A percentile compares a stretch with the other conserved stretches of the same genome.
phyloP scores from a whole-genome alignment of 1,284 basidiomycete species.

The Naganishia liquefaciens region DNA sequence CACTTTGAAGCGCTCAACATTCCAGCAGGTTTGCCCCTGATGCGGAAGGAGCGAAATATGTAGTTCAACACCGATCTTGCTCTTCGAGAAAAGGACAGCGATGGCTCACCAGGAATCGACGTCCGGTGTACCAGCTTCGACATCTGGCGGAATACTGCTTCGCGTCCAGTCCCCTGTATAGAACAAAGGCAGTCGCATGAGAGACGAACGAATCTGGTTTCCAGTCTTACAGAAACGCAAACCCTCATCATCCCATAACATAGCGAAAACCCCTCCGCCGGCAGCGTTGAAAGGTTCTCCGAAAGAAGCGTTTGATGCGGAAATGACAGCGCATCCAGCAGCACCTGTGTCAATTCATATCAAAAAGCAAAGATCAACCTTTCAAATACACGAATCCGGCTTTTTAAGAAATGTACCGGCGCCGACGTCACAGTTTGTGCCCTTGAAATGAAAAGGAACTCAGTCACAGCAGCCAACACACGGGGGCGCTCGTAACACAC shows the following conservation, averaged over 20 bases:
- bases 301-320: constrained; percentile 61
- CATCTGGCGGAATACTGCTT: constrained; percentile 65
- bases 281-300: constrained; percentile 68
- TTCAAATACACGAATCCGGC: not conserved
- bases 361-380: no score
- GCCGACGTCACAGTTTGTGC: not conserved
- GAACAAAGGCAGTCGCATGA: not conserved
- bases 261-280: constrained; percentile 73
- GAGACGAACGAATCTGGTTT: not conserved
- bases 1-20: constrained; percentile 66
- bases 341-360: constrained; percentile 57
- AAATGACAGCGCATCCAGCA: constrained; percentile 67
- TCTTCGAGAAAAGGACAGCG: not conserved
- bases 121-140: constrained; percentile 15
- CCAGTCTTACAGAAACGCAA: constrained; percentile 66
- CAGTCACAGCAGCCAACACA: not conserved
- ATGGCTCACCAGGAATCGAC: not conserved
- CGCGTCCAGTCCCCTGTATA: constrained; percentile 65
- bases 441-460: not conserved
- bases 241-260: constrained; percentile 66
- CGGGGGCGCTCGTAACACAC: not conserved
- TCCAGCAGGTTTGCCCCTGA: constrained; percentile 64
- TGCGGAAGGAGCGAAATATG: not conserved
- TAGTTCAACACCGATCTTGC: not conserved
- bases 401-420: not conserved